Base-by-base conservation (phyloP, 2,329 filamentous ascomycete genomes). In the Blastomyces gilchristii region DNA sequence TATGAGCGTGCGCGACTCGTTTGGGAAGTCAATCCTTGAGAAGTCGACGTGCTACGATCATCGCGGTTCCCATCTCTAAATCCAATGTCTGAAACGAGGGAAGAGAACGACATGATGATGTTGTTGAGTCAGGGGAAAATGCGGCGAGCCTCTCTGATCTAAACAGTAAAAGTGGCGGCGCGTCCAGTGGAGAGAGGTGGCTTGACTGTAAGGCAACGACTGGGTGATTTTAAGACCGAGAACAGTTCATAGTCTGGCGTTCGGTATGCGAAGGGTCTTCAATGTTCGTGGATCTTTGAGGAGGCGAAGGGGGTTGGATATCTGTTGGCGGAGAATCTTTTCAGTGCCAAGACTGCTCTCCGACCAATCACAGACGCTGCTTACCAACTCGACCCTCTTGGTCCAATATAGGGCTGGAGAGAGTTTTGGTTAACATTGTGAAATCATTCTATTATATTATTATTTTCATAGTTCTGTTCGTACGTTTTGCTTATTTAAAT, bases 31-130 rank as follows among this genome's bases (percentile, higher is more conserved):
- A 70, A 72, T 25, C 66, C 65, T 14, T 69, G 67, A 12, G 79
- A 80, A 43, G 78, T 69, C 53, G 75, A 73, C 3, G 78, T 80
- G 63, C 74, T 75, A 47, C 71, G 73, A 61, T 80, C 78, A 64
- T 77, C 75, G n/a, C 65, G 66, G 56, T 73, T 69, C 16, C 71
- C 67, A 66, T 80, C 79, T 64, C 77, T 73, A 62, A 78, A 78
- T 28, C 78, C 75, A 62, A 81, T 75, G 64, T 81, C 79, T 25
- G 79, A 80, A 28, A 81, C 79, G 12, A 81, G 75, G 52, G 77
- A 76, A 25, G 79, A 81, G 66, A 81, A 81, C 6, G 79, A 81
- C 79, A 22, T 22, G n/a, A 81, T 80, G 37, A 34, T 70, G 60
- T 25, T 45, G 41, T 52, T 25, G 37, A 34, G 47, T 39, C 60